phyloP scores from a whole-genome alignment of 306 rosid species.

The Quercus cerris region DNA sequence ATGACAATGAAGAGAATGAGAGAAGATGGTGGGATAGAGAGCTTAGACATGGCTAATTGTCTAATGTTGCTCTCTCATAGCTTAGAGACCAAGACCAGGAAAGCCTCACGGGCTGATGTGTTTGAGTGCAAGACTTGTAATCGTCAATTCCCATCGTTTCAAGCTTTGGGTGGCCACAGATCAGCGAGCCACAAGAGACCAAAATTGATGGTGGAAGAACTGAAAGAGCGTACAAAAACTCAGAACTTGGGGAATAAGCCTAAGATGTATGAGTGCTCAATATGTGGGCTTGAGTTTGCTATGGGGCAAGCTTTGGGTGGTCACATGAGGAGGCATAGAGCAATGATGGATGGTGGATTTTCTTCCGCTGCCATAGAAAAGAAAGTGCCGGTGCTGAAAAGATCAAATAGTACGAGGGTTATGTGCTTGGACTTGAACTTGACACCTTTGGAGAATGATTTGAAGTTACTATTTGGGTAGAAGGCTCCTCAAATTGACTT shows the following conservation, averaged over 20 bases:
- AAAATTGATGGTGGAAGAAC: constrained; percentile 12
- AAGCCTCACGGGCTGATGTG: not conserved
- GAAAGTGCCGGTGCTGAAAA: constrained; percentile 44
- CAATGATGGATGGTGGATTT: constrained; percentile 13
- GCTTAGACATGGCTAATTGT: constrained; percentile 32
- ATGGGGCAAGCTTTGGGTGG: too few relatives aligned
- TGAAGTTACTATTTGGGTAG: constrained; percentile 56
- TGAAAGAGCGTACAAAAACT: constrained; percentile 7
- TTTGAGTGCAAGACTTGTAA: constrained; percentile 81
- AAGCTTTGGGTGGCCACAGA: constrained; percentile 91
- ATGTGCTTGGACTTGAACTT: constrained; percentile 69
- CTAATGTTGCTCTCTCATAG: constrained; percentile 38
- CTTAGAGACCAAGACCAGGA: constrained; percentile 1
- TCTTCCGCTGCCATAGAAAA: constrained; percentile 14
- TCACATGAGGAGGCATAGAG: constrained; percentile 60
- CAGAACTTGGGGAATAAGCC: constrained; percentile 17
- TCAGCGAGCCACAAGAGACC: constrained; percentile 66
- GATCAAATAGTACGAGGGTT: constrained; percentile 49
- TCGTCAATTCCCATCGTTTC: constrained; percentile 70
- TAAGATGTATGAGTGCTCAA: too few relatives aligned
- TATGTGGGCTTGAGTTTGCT: too few relatives aligned
- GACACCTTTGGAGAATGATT: constrained; percentile 81
- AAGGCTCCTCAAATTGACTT: constrained; percentile 46
- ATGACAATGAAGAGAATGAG: constrained; percentile 45
- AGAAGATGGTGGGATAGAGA: constrained; percentile 15